A percentile compares a stretch with the other conserved stretches of the same genome.
Evolutionary conservation across 2,329 filamentous ascomycete genomes (phyloP).

Genomic region (Coleophoma crateriformis): DNA sequence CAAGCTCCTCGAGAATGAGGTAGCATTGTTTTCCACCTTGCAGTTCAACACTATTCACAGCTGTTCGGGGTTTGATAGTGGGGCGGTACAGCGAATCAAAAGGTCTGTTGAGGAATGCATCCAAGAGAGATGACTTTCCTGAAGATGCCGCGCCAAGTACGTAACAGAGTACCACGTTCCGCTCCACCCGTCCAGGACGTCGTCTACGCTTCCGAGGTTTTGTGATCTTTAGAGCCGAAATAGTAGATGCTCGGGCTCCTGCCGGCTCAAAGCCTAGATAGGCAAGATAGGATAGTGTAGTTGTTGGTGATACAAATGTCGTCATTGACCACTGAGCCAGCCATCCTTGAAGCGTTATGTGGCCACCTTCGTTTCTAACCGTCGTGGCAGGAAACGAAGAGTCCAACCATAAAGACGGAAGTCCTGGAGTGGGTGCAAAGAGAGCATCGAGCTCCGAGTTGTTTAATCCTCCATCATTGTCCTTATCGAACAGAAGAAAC

Average conservation of each 20-base stretch:
- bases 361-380: conserved; percentile 88
- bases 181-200: conserved; percentile 78
- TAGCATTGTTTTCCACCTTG: conserved; percentile 97
- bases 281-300: conserved; percentile 90
- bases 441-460: conserved; percentile 77
- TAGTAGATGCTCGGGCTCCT: conserved; percentile 71
- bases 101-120: conserved; percentile 84
- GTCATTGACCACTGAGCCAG: conserved; percentile 99
- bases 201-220: conserved; percentile 83
- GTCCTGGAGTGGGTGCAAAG: conserved; percentile 87
- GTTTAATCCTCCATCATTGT: conserved; percentile 93
- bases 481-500: conserved; percentile 91
- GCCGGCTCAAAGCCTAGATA: conserved; percentile 90
- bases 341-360: conserved; percentile 96
- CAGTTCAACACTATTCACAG: conserved; percentile 94
- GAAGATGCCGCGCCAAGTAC: conserved; percentile 79
- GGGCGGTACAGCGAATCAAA: conserved; percentile 82
- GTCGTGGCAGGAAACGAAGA: conserved; percentile 89
- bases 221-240: conserved; percentile 84
- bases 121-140: conserved; percentile 86
- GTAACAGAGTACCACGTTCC: conserved; percentile 93
- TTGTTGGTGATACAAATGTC: conserved; percentile 92
- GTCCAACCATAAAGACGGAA: conserved; percentile 83
- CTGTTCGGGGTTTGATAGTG: conserved; percentile 89
- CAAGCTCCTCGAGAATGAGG: conserved; percentile 89